These are phyloP conservation scores for Calonectria hawksworthii DNA, from an alignment of 2,329 filamentous ascomycete genomes.

Conservation along the genomic window DNA sequence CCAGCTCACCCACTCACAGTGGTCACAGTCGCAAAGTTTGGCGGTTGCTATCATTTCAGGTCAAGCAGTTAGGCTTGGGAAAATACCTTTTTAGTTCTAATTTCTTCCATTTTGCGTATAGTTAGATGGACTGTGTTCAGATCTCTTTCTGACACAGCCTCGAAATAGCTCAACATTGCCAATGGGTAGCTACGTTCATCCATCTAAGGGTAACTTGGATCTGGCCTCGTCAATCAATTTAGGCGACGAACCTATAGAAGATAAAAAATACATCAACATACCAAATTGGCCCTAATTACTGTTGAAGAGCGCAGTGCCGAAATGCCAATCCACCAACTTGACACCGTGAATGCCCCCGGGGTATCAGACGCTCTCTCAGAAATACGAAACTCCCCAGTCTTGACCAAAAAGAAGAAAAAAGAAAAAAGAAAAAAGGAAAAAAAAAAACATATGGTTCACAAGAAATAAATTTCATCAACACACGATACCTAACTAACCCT, in stretches of 20 bases:
- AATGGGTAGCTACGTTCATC: not conserved
- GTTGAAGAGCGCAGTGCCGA: not conserved
- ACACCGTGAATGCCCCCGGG: not conserved
- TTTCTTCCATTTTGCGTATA: not conserved
- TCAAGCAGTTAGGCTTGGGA: not conserved
- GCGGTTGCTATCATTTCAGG: not conserved
- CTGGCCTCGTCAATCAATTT: not conserved
- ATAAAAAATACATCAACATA: not conserved
- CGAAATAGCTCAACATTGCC: not conserved
- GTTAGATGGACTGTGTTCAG: not conserved
- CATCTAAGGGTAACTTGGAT: not conserved
- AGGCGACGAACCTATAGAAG: not conserved
- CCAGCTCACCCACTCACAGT: not conserved
- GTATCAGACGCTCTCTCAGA: not conserved
- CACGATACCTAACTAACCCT: not conserved
- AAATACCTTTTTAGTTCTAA: not conserved
- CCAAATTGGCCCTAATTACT: not conserved
- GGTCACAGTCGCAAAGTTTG: not conserved
- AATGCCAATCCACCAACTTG: not conserved
- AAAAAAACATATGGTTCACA: not conserved
- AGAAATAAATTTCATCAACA: not conserved
- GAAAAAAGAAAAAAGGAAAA: no score
- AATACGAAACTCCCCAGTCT: not conserved
- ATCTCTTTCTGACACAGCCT: not conserved
- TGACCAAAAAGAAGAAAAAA: no score